A percentile compares a stretch with the other conserved stretches of the same genome.
phyloP scores from a whole-genome alignment of 176 grass and related monocot genomes.

The Olyra latifolia region DNA sequence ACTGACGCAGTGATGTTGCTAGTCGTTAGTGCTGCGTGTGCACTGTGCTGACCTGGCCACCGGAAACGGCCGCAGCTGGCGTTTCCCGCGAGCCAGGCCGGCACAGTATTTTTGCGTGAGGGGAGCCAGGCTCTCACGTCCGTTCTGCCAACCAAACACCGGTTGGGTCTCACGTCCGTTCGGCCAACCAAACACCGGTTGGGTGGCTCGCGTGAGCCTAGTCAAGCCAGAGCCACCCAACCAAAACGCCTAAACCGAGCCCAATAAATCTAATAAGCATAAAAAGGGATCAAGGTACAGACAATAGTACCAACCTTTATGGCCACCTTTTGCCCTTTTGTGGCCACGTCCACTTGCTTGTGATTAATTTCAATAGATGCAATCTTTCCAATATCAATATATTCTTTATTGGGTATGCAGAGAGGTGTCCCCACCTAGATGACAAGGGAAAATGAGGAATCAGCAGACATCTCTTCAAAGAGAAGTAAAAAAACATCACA shows the following conservation, averaged over 20 bases:
- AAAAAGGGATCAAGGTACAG: background rate
- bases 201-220: no score
- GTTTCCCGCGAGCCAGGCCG: no score
- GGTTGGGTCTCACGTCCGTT: no score
- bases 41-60: no score
- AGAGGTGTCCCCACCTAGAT: conserved; percentile 81
- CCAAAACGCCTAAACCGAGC: conserved; percentile 3
- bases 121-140: no score
- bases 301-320: conserved; percentile 57
- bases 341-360: conserved; percentile 79
- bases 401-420: conserved; percentile 70
- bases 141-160: no score
- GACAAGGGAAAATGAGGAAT: background rate
- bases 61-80: no score
- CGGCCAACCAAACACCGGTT: no score
- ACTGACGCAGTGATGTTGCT: no score
- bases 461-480: conserved; percentile 2
- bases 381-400: conserved; percentile 87
- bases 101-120: no score
- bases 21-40: no score
- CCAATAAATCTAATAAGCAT: background rate
- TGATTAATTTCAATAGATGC: conserved; percentile 91
- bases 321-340: conserved; percentile 89
- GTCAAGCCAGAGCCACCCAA: no score
- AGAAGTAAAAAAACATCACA: background rate